Evolutionary conservation across 257 asterid genomes (phyloP), one percentile per base, ranked within the genome.

Genomic region (Prunella vulgaris): DNA sequence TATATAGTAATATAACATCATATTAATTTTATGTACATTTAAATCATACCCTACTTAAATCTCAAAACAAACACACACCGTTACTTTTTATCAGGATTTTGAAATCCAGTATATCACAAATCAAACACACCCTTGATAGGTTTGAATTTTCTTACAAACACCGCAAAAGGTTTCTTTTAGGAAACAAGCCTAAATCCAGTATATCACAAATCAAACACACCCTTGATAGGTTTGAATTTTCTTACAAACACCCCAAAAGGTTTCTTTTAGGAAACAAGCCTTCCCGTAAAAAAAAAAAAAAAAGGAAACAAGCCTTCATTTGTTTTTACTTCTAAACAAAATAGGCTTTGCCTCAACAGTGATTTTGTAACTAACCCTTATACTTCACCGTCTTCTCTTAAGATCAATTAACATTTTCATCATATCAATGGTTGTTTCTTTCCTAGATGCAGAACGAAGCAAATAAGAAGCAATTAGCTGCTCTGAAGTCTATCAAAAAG

Each of bases 381-480:
- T 10, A 0, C 12, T 22, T 21, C 56, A 7, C n/a, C 32, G 3
- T 10, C 57, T 46, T 64, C 30, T 14, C 17, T 25, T 10, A n/a
- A 46, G 48, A 62, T 56, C 62, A 14, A 7, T 14, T n/a, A 18
- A 21, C 21, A 27, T 79, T 51, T 57, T n/a, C 40, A 25, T 57
- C 21, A n/a, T 46, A 61, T 22, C 64, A 14, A 24, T 14, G 15
- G 0, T 58, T 72, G 25, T 57, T n/a, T 71, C 22, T 74, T 57
- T 61, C 67, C 15, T 68, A 18, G 40, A 20, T 70, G 84, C 89
- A 90, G 97, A 76, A 77, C 52, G 90, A 86, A 58, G 83, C 87
- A 66, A 93, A 90, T 59, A 87, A 62, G 88, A 87, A 77, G 71
- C 87, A 84, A 18, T 72, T 93, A 71, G 56, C 74, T 60, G 75